Percentiles rank a stretch among this genome's conserved stretches.
These are phyloP conservation scores for Nepenthes mirabilis DNA, from an alignment of 148 eudicot genomes.

Conservation along the genomic window DNA sequence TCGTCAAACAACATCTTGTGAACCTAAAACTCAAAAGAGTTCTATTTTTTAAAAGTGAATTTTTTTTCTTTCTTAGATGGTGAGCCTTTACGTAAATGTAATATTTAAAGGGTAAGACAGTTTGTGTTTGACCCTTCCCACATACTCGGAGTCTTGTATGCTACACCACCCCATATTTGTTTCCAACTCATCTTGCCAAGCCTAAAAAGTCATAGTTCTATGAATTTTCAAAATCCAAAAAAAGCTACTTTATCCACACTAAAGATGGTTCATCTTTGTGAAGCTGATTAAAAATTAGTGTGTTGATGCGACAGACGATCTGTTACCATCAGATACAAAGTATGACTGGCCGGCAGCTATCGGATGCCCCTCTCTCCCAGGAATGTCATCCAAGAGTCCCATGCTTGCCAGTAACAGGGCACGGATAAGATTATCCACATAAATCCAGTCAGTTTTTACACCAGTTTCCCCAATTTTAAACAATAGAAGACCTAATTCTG, in stretches of 20 bases:
- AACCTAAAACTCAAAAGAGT: not conserved
- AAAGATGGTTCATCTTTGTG: not conserved
- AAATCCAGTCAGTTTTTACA: conserved; percentile 77
- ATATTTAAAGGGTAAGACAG: no score
- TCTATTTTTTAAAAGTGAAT: no score
- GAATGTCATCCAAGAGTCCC: conserved; percentile 93
- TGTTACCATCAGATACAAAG: conserved; percentile 84
- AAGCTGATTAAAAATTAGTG: not conserved
- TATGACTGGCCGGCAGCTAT: conserved; percentile 92
- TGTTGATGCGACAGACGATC: not conserved
- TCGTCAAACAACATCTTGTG: not conserved
- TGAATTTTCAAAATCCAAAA: not conserved
- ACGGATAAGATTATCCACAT: conserved; percentile 72
- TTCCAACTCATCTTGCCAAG: no score
- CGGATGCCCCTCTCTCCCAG: conserved; percentile 50
- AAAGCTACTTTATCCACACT: not conserved
- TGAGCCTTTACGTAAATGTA: no score
- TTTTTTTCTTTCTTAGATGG: no score
- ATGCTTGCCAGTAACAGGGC: conserved; percentile 82
- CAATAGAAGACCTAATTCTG: conserved; percentile 59
- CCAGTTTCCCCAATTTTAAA: conserved; percentile 58
- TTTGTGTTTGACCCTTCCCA: no score
- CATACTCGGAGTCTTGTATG: no score
- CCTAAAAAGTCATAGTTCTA: no score
- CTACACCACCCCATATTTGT: no score